Base-by-base conservation (phyloP, 305 asterid genomes). In the Solanum chacoense region DNA sequence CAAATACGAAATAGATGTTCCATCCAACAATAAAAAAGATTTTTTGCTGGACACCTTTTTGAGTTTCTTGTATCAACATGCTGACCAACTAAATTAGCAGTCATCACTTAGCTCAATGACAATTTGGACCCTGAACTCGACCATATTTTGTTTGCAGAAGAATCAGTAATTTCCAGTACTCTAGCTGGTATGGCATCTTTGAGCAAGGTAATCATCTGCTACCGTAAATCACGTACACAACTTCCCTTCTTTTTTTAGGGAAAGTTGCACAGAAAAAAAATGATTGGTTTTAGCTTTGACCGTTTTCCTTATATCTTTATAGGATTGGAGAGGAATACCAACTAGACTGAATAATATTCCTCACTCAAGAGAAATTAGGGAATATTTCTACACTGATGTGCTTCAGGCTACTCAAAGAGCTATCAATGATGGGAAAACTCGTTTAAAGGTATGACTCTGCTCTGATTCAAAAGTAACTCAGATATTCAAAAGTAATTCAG, bases 321-420 rank as follows among this genome's bases (percentile, higher is more conserved):
- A 95, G 98, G 93, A 91, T 73, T 97, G 99, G 99, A 94, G 98
- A 90, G 99, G 99, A 81, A 95, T 97, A 92, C 99, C 98, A 12
- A 97, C 99, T 28, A 94, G 96, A 90, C 92, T 96, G 90, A 97
- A 97, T 91, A 96, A 96, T 89, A 97, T 97, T 93, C 99, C 99
- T 89, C 99, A 96, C 92, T 96, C 99, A 29, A 93, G 96, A 94
- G 99, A 97, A 92, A 97, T 97, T 91, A 93, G 99, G 93, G 91
- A 93, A 89, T 95, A 97, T 90, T 97, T 96, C 90, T 97, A 97
- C 85, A 92, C 93, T 45, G 98, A 95, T 91, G 98, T 96, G 90
- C 91, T 95, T 91, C 95, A 92, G 91, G 98, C 98, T 88, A 94
- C 98, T 59, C 91, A 93, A 90, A 93, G 95, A 90, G 98, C 99